phyloP scores from a whole-genome alignment of 139 green algal species.

The Haematococcus lacustris region DNA sequence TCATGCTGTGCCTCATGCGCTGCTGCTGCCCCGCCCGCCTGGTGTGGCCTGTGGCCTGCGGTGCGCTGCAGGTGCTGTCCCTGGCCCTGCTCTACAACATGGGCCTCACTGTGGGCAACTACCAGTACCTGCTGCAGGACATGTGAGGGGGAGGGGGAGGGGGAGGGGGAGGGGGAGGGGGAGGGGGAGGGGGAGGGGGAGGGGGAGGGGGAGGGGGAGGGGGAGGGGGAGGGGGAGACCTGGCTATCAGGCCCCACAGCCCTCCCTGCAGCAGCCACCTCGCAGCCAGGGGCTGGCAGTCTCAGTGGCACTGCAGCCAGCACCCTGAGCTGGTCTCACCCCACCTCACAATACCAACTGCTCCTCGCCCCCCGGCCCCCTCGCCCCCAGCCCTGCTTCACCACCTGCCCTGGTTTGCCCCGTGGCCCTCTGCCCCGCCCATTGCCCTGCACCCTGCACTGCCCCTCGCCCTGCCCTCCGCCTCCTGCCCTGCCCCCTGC shows the following conservation, averaged over 20 bases:
- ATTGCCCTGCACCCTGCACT: background rate
- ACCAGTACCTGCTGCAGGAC: slow-evolving; percentile 2
- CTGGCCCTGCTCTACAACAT: slow-evolving; percentile 8
- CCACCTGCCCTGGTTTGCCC: background rate
- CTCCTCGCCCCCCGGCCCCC: too few species aligned
- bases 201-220: background rate
- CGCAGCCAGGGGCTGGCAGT: too few species aligned
- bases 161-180: background rate
- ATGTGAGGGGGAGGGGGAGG: background rate
- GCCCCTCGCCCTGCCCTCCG: background rate
- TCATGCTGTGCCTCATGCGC: too few species aligned
- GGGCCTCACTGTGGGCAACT: slow-evolving; percentile 14
- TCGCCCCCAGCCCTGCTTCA: background rate
- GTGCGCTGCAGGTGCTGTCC: slow-evolving; percentile 8
- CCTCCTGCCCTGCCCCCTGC: background rate
- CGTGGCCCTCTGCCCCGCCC: background rate
- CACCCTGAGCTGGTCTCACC: too few species aligned
- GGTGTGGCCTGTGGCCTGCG: too few species aligned
- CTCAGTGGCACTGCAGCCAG: background rate
- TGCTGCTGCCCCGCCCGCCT: too few species aligned
- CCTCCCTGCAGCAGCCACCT: too few species aligned
- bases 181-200: background rate
- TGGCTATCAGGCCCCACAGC: too few species aligned
- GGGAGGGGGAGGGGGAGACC: too few species aligned
- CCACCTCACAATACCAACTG: background rate